Evolutionary conservation across 2,329 filamentous ascomycete species (phyloP), one percentile per base, ranked within the genome.

Genomic region (Fusarium lyarnte): DNA sequence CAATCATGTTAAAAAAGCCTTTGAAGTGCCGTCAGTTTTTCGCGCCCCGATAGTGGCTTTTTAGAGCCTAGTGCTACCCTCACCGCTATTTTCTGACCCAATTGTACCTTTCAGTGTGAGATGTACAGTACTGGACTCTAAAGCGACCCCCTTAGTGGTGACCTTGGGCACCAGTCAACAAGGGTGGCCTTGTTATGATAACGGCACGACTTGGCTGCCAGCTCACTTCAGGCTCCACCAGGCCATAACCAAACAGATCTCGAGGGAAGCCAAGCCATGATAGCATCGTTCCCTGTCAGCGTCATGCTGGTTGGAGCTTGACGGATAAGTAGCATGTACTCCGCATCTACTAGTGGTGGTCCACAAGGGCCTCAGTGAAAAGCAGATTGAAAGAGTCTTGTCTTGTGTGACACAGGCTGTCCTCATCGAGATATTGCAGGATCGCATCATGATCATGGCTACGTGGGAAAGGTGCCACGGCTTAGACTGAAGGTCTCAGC

Each of bases 201-300:
- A 76, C 69, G 65, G 61, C 74, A 76, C 74, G 69, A 73, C 75
- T 69, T 72, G 66, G 54, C 67, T 77, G 76, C 76, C 76, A 77
- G 57, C 76, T 73, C 76, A 77, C 75, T 69, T 65, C 43, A 64
- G 62, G 65, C 51, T 69, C 71, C 75, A 70, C 75, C 55, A n/a
- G 38, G 39, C 53, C 63, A 76, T 51, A 46, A 58, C 72, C 69
- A 76, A 76, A 77, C 70, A 77, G 74, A 77, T 77, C 72, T 75
- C 66, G 72, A 61, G 66, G 63, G 57, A 60, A 76, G 58, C 33
- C 61, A 74, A 68, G 69, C 69, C 69, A 69, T 63, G 66, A 74
- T 74, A 77, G 53, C 59, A 67, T 72, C 63, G 53, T 71, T 76
- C 69, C 72, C 72, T 76, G 75, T 75, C 69, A 73, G 60, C 71